Evolutionary conservation across 2,329 filamentous ascomycete genomes (phyloP), one percentile per base, ranked within the genome.

Genomic region (Calonectria hongkongensis): DNA sequence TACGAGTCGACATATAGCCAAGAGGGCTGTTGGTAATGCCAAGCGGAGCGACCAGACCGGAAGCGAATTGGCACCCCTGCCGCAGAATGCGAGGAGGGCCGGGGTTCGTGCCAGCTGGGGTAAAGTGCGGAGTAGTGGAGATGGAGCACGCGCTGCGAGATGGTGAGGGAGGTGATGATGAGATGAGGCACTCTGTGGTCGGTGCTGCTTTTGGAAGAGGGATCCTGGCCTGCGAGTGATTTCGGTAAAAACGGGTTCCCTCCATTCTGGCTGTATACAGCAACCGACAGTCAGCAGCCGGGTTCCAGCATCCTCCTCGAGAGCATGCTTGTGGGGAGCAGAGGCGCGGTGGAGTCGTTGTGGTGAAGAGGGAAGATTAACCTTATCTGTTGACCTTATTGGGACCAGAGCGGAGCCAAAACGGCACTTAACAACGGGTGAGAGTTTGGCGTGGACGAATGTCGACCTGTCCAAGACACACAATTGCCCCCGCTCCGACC

Each of bases 81-180:
- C 36, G 45, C 21, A 39, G 27, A 36, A 47, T 36, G 47, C 15
- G 30, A 13, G 41, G 36, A 30, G n/a, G 12, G 45, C 47, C 56
- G 51, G 50, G 62, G 66, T 64, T 50, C 45, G 48, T 36, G 56
- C 47, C 45, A 18, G 56, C 69, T 74, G 72, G 73, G 74, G 68
- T 65, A 70, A 76, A 65, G 73, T 75, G 76, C 78, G 78, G 78
- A 79, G 78, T 79, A 78, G 74, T 71, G 75, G 77, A 66, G 77
- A 72, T 66, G 54, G 64, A 68, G 45, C 39, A 66, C 43, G 63
- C 66, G 47, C 74, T 66, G 54, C 65, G 41, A 68, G 63, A 70
- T 71, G 58, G 73, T 69, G 60, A 76, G 71, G 65, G 21, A 21
- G 21, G 21, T 21, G 21, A 21, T 70, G 66, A 39, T 48, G 12